Evolutionary conservation across 2,329 filamentous ascomycete genomes (phyloP), one percentile per base, ranked within the genome.

Genomic region (Tolypocladium tundrense): DNA sequence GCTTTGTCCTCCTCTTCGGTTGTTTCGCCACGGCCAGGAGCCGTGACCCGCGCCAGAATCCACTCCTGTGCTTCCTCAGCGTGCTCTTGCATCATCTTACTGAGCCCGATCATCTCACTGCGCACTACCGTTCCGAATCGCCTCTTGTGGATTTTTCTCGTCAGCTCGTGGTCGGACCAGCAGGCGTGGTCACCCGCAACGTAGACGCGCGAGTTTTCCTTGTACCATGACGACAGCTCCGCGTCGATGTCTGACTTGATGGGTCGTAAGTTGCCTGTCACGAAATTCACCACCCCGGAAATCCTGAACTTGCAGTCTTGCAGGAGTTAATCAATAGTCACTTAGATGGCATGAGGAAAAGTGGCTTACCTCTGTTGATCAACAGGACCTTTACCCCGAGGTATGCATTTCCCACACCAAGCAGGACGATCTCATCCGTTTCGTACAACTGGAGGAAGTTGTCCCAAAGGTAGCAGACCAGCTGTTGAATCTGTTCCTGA

Each of bases 391-490:
- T 87, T 53, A 97, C 83, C 1, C 90, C 91, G 3, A 88, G 78
- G 67, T 94, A 96, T 1, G 94, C 90, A 65, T 91, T 87, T n/a
- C 94, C 94, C 1, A 96, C 85, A 0, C 94, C 93, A 68, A 99
- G 79, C 27, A 99, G 78, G 68, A 96, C 89, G 19, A 97, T 83
- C 56, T 93, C 84, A 7, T 87, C 85, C 0, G 82, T 79, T 2
- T 87, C 75, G 55, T 86, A 86, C 39, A 89, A 79, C 77, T 96
- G 90, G 24, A 99, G 85, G 68, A 97, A 97, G 68, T 99, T 99
- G 65, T 97, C 92, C 94, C 94, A 99, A 16, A 99, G 77, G 67
- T 96, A 97, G 60, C 82, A 85, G 5, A 93, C 84, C 13, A 97
- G 76, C 60, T 93, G 86, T 61, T 88, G 85, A 0, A 83, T 86